Conservation (phyloP, 2,329 filamentous ascomycete genomes). For the Aspergillus aculeatinus region DNA sequence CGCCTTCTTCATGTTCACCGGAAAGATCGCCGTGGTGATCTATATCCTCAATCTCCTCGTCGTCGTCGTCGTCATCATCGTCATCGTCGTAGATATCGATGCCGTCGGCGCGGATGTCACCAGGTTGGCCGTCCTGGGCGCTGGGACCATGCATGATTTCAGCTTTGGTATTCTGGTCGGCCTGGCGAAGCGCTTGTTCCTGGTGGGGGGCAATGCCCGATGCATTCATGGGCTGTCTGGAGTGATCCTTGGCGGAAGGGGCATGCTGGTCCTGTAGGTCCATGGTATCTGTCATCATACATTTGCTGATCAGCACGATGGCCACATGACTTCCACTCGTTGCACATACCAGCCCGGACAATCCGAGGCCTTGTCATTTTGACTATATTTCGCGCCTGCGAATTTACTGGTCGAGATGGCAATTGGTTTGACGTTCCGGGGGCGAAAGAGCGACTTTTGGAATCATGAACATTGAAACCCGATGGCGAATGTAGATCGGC, state of each 20-base stretch:
- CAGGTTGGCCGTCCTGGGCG: slow-evolving; percentile 56
- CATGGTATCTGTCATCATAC: slow-evolving; percentile 70
- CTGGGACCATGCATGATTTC: slow-evolving; percentile 66
- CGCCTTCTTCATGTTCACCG: slow-evolving; percentile 44
- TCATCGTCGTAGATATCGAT: slow-evolving; percentile 36
- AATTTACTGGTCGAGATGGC: slow-evolving; percentile 11
- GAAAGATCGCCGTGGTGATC: slow-evolving; percentile 19
- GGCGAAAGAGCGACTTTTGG: slow-evolving; percentile 23
- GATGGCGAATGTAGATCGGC: slow-evolving; percentile 13
- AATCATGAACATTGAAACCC: slow-evolving; percentile 17
- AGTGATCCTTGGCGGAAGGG: slow-evolving; percentile 82
- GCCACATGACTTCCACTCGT: neutral
- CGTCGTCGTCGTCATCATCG: slow-evolving; percentile 27
- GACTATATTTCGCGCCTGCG: slow-evolving; percentile 13
- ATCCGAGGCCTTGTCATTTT: slow-evolving; percentile 46
- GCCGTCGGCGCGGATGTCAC: slow-evolving; percentile 34
- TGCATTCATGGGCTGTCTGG: slow-evolving; percentile 54
- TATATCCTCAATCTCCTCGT: slow-evolving; percentile 13
- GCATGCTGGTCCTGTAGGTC: slow-evolving; percentile 84
- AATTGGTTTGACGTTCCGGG: slow-evolving; percentile 10
- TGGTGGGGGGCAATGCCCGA: slow-evolving; percentile 73
- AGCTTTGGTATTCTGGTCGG: slow-evolving; percentile 72
- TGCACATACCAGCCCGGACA: slow-evolving; percentile 45
- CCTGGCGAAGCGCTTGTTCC: slow-evolving; percentile 76
- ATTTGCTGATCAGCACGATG: neutral